Base-by-base conservation (phyloP, 805 yeast genomes). In the Saturnispora dispora region DNA sequence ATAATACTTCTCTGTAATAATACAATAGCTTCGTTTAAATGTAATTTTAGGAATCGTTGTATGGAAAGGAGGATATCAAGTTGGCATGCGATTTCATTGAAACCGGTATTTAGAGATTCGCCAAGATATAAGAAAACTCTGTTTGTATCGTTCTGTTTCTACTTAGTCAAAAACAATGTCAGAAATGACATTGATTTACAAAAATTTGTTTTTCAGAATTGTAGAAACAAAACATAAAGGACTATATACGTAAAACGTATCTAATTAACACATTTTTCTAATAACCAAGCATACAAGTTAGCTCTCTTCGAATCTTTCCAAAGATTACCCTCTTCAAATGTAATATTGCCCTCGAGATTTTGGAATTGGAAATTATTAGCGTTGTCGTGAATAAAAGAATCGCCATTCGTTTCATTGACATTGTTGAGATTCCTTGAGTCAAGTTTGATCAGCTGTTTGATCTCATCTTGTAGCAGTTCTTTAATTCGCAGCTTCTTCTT, bases 221-320 rank as follows among this genome's bases (percentile, higher is more conserved):
- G 28, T 25, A 13, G 10, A 11, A 11, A 30, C 33, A 30, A 11
- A 30, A 30, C 15, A 9, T 30, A 11, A 30, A 30, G 33, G 33
- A 30, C 33, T 30, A 30, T 37, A 37, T 18, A 17, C 9, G 22
- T 17, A 37, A n/a, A 13, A 37, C 13, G 15, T 8, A 37, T 17
- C 25, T 37, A 37, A 37, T 85, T 85, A 27, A 82, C 85, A 13
- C 83, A 83, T 58, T 78, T 75, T 63, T 83, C 90, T 56, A 81
- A 83, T 33, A 90, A 72, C 96, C 96, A 90, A 56, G 81, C 75
- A 56, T 76, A 78, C 88, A 96, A 85, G 18, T 69, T 68, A 4
- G 69, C 75, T 36, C 77, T 67, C 32, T 82, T 76, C n/a, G 40
- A 22, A 15, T 55, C 56, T 57, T 79, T 79, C 61, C 72, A 67